These are phyloP conservation scores for Moesziomyces globuligerus DNA, from an alignment of 1,284 basidiomycete species.

Conservation along the genomic window DNA sequence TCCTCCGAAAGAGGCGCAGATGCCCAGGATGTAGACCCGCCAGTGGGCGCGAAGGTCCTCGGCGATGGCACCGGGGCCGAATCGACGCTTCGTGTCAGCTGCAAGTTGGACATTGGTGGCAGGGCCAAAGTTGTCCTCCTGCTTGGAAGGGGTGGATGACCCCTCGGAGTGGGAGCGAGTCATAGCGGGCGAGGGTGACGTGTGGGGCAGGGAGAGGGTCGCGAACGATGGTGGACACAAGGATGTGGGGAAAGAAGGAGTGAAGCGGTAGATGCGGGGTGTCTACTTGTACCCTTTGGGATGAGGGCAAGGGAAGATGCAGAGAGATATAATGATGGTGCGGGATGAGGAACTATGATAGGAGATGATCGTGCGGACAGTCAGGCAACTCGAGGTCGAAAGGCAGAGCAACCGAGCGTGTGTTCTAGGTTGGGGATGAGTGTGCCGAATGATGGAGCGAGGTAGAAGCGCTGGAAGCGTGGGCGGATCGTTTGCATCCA, in stretches of 20 bases:
- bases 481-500: too few species aligned
- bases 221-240: neutral
- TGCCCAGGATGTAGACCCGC: slow-evolving; percentile 42
- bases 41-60: slow-evolving; percentile 37
- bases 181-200: slow-evolving; percentile 10
- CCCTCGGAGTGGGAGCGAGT: slow-evolving; percentile 15
- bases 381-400: neutral
- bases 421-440: too few species aligned
- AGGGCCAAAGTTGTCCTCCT: slow-evolving; percentile 14
- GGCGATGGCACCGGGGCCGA: slow-evolving; percentile 11
- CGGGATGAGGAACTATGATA: too few species aligned
- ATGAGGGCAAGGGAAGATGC: too few species aligned
- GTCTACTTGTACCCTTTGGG: slow-evolving; percentile 18
- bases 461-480: too few species aligned
- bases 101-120: slow-evolving; percentile 5
- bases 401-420: too few species aligned
- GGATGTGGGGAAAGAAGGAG: neutral
- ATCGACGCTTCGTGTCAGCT: slow-evolving; percentile 14
- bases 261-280: neutral
- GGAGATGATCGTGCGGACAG: neutral
- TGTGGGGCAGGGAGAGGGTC: neutral
- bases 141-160: slow-evolving; percentile 36
- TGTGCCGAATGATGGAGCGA: neutral
- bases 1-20: slow-evolving; percentile 41
- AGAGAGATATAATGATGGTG: too few species aligned